A percentile compares a stretch with the other conserved stretches of the same genome.
Conservation (phyloP, 129 eudicot genomes). For the Lactuca sativa region DNA sequence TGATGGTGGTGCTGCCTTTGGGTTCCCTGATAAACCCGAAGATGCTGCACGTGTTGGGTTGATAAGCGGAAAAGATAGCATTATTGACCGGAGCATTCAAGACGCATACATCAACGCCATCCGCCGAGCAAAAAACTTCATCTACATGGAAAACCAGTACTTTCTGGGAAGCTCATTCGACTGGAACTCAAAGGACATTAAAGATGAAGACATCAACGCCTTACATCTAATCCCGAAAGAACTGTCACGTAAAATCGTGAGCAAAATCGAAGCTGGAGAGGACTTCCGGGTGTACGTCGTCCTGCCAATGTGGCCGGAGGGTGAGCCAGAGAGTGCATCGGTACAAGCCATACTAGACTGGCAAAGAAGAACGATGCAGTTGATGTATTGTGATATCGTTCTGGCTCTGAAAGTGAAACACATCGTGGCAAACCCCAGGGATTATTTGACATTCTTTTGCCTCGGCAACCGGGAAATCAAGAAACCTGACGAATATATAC, state of each 20-base stretch:
- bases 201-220: conserved; percentile 58
- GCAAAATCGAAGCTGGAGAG: conserved; percentile 83
- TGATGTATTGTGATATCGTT: conserved; percentile 79
- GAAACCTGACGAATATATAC: conserved; percentile 61
- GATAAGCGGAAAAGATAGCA: conserved; percentile 75
- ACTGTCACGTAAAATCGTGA: conserved; percentile 63
- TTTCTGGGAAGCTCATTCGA: conserved; percentile 80
- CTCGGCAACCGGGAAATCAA: conserved; percentile 67
- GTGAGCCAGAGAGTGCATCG: conserved; percentile 62
- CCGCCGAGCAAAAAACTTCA: conserved; percentile 74
- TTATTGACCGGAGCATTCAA: conserved; percentile 76
- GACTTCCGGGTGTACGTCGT: conserved; percentile 70
- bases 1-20: conserved; percentile 90
- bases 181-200: conserved; percentile 66
- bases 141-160: conserved; percentile 84
- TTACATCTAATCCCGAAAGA: conserved; percentile 77
- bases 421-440: conserved; percentile 59
- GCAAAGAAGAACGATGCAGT: conserved; percentile 83
- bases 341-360: conserved; percentile 81
- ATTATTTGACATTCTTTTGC: conserved; percentile 72
- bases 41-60: conserved; percentile 70
- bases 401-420: conserved; percentile 62
- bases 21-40: conserved; percentile 75
- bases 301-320: conserved; percentile 96
- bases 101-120: conserved; percentile 84